Conservation (phyloP, 345 rosid species). For the Melastoma malabathricum region DNA sequence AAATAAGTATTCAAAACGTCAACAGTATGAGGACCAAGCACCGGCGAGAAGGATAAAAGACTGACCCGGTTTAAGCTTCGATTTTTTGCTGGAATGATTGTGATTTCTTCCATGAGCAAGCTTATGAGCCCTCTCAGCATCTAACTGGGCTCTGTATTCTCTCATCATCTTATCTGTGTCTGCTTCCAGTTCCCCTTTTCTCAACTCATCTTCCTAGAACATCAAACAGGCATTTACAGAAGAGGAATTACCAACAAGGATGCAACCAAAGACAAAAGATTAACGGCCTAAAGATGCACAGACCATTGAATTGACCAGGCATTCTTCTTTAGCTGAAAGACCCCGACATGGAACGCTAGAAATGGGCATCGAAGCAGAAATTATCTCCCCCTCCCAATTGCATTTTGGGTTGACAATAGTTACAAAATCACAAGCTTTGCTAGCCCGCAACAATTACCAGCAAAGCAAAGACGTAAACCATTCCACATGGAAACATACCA, state of each 20-base stretch:
- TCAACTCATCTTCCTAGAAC: constrained; percentile 78
- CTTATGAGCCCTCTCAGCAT: constrained; percentile 91
- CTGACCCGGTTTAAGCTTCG: constrained; percentile 45
- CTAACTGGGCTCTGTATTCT: constrained; percentile 93
- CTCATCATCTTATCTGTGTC: constrained; percentile 94
- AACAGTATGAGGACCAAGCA: neutral
- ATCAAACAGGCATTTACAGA: constrained; percentile 6
- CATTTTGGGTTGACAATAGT: too few species aligned
- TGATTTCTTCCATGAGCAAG: constrained; percentile 92
- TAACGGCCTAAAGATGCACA: neutral
- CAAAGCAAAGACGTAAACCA: too few species aligned
- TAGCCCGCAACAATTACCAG: too few species aligned
- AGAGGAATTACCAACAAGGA: neutral
- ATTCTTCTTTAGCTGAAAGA: too few species aligned
- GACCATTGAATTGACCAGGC: too few species aligned
- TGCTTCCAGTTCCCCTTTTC: constrained; percentile 75
- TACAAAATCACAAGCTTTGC: too few species aligned
- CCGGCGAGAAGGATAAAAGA: neutral
- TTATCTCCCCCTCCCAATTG: too few species aligned
- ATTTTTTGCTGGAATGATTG: constrained; percentile 32
- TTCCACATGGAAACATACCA: neutral
- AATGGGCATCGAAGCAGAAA: too few species aligned
- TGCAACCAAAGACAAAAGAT: neutral
- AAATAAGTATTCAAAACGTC: neutral
- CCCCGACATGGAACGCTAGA: too few species aligned